Conservation (phyloP, 2,329 filamentous ascomycete genomes). For the Elsinoe australis region DNA sequence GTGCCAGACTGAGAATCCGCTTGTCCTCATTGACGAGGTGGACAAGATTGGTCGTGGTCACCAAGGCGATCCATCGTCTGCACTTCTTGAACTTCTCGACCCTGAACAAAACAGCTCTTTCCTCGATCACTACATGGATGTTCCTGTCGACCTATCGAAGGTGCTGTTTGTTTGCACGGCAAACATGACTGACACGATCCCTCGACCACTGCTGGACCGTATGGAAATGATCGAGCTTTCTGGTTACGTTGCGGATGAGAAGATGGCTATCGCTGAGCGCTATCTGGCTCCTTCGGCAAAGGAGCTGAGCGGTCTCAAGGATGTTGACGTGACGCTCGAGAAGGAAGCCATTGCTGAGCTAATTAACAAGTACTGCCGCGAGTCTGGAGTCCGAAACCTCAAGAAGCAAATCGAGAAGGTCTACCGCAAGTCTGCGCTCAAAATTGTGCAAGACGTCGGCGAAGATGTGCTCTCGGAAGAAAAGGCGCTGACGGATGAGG, state of each 20-base stretch:
- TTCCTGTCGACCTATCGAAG: constrained; percentile 93
- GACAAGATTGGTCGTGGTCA: constrained; percentile 97
- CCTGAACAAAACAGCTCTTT: constrained; percentile 97
- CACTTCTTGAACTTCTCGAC: constrained; percentile 85
- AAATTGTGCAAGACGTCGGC: constrained; percentile 91
- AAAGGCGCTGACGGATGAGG: constrained; percentile 75
- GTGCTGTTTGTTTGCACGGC: constrained; percentile 98
- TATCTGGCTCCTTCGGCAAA: constrained; percentile 94
- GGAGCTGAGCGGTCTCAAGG: constrained; percentile 80
- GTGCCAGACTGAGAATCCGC: constrained; percentile 94
- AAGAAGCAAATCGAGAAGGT: constrained; percentile 99
- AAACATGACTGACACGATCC: constrained; percentile 98
- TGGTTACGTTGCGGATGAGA: constrained; percentile 95
- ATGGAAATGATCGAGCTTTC: constrained; percentile 98
- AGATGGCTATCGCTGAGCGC: constrained; percentile 93
- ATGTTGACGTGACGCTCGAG: constrained; percentile 80
- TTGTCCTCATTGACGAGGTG: constrained; percentile 93
- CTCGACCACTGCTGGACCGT: constrained; percentile 81
- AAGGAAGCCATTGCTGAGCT: constrained; percentile 88
- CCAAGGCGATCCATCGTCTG: constrained; percentile 92
- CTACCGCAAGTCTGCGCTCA: constrained; percentile 91
- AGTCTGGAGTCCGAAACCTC: constrained; percentile 91
- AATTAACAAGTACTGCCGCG: constrained; percentile 97
- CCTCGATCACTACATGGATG: constrained; percentile 97
- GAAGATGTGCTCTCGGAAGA: constrained; percentile 75